Conservation (phyloP, 2,329 filamentous ascomycete species). For the Colletotrichum ledebouriae region DNA sequence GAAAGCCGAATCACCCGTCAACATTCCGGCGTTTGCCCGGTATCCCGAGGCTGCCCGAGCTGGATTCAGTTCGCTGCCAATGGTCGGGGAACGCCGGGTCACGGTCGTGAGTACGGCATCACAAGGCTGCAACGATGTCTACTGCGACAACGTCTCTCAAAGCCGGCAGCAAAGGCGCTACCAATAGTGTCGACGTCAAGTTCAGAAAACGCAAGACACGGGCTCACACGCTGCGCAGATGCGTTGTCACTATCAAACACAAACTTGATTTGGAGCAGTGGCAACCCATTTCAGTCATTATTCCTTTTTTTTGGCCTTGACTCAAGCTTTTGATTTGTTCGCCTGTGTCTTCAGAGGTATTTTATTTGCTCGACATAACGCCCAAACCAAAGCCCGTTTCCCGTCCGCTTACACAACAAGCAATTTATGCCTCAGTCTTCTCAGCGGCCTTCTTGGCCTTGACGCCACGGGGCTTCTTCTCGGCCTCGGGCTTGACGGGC, state of each 20-base stretch:
- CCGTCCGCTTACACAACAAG: constrained; percentile 33
- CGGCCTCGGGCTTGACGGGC: constrained; percentile 80
- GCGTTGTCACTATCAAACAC: not conserved
- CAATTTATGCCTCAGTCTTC: constrained; percentile 60
- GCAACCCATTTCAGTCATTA: constrained; percentile 34
- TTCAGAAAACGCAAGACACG: not conserved
- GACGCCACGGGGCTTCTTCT: constrained; percentile 81
- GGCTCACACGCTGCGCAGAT: not conserved
- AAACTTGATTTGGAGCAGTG: not conserved
- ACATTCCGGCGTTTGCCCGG: constrained; percentile 23
- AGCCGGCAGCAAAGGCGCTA: not conserved
- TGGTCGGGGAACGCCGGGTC: constrained; percentile 31
- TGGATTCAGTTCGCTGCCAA: not conserved
- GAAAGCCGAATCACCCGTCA: constrained; percentile 25
- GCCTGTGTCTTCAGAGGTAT: constrained; percentile 40
- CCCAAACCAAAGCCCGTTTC: constrained; percentile 39
- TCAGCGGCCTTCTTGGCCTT: constrained; percentile 80
- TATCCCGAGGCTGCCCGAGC: constrained; percentile 31
- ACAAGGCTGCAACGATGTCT: not conserved
- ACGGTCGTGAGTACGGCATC: constrained; percentile 9
- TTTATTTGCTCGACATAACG: constrained; percentile 43
- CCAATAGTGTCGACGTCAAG: no score
- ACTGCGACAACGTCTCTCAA: no score
- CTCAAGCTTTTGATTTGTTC: constrained; percentile 42
- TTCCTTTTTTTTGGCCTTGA: constrained; percentile 34